Percentiles rank a stretch among this genome's conserved stretches.
phyloP scores from a whole-genome alignment of 129 eudicot genomes.

The Daucus carota region DNA sequence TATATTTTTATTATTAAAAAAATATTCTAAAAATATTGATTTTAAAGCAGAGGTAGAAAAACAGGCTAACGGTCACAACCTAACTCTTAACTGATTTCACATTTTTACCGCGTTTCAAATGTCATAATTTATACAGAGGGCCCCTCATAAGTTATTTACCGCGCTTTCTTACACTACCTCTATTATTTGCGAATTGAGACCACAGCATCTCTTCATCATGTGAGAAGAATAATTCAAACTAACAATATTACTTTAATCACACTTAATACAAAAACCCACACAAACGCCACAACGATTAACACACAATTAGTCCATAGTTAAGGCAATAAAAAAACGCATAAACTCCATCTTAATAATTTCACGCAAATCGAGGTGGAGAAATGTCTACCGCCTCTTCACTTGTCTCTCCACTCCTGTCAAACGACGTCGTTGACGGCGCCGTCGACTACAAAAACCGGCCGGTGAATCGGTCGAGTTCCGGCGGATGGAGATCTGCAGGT shows the following conservation, averaged over 20 bases:
- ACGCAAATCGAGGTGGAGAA: background rate
- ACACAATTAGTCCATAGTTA: background rate
- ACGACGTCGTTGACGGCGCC: conserved; percentile 46
- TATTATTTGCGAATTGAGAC: too few relatives aligned
- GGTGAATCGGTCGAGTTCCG: conserved; percentile 47
- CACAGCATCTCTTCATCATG: too few relatives aligned
- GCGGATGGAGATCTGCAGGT: conserved; percentile 59
- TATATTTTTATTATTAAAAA: too few relatives aligned
- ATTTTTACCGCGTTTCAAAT: too few relatives aligned
- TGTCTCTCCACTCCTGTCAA: conserved; percentile 32
- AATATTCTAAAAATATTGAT: too few relatives aligned
- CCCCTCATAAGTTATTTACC: too few relatives aligned
- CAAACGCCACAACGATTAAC: background rate
- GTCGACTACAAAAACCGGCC: conserved; percentile 56
- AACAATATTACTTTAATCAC: background rate
- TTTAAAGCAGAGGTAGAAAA: too few relatives aligned
- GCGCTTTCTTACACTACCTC: too few relatives aligned
- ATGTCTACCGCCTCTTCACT: conserved; percentile 15
- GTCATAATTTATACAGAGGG: too few relatives aligned
- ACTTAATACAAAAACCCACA: background rate
- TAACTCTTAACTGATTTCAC: too few relatives aligned
- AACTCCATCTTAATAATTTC: background rate
- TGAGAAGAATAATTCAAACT: background rate
- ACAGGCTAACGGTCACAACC: too few relatives aligned
- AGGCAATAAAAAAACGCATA: background rate